Evolutionary conservation across 2,329 filamentous ascomycete species (phyloP), one percentile per base, ranked within the genome.

Genomic region (Cryphonectria nitschkei): DNA sequence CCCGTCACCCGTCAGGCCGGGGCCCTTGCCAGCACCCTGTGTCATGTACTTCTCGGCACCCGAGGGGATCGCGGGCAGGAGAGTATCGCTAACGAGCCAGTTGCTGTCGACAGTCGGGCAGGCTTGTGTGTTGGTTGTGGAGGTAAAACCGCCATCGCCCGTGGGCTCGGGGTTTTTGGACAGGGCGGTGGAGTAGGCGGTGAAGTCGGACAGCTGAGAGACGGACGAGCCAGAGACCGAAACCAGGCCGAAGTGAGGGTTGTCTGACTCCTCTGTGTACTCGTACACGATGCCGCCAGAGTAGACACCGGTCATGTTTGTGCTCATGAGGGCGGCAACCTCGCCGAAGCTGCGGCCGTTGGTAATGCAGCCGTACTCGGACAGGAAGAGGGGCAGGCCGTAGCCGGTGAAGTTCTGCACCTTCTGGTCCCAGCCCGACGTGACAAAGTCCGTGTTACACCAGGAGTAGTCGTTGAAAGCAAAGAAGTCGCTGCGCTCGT

Each of bases 221-320:
- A 92, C 86, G 39, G 81, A 81, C 78, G 81, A 76, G 74, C 86
- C 87, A 63, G 81, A 78, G 77, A 96, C 84, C 70, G 88, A 82
- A 78, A 95, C 94, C 71, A 97, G 90, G 74, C 95, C 95, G 81
- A 90, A 98, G 62, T 90, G 86, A 22, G 43, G 11, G 43, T 68
- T 68, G 83, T 90, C 93, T 73, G 86, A 86, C 82, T 97, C 94
- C 78, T 92, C 84, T 13, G 92, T 91, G 85, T 97, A 99, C 83
- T 98, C 95, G 84, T 98, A 99, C 81, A 98, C 93, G 54, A 99
- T 88, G 80, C 96, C 96, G 77, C 96, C 96, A 56, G 95, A 98
- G 88, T 97, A 98, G 77, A 98, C 94, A 26, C 81, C 76, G 9
- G 92, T 94, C 95, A 98, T 98, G 72, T 97, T 80, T 29, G 81